Base-by-base conservation (phyloP, 1,139 yeast genomes). In the Candida buenavistaensis region DNA sequence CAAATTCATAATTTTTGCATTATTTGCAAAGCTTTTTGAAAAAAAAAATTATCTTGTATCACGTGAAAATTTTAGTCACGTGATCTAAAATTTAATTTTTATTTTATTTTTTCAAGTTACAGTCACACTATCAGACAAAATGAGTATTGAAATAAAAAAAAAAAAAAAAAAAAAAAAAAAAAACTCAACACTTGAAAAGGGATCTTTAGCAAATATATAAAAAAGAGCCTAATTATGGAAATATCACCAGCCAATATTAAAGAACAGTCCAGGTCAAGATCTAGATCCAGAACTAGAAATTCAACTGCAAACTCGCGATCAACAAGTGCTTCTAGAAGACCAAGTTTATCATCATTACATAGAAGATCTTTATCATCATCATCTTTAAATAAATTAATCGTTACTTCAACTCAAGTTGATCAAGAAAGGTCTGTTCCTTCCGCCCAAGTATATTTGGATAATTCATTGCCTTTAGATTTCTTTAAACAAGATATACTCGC, bases 401-500 rank as follows among this genome's bases (percentile, higher is more conserved):
- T 62, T 6, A 55, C 62, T 5, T 57, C 64, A 7, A 57, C 70
- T 1, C 38, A 47, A 11, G 47, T 64, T 29, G 59, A 61, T 31
- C 44, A 46, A 15, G 66, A 60, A 14, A 56, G 57, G 27, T 43
- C 56, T 5, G 55, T 69, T 11, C 73, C 75, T 13, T 55, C 69
- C 5, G 63, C 71, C 3, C 55, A 57, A 24, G 76, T 72, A 2
- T 54, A 52, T 3, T 60, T 87, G 36, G 95, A 87, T 53, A 80
- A 82, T 48, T 59, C 87, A 2, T 68, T 92, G 38, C 97, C 97
- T 1, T 51, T 71, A 14, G 95, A 85, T 47, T 89, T 89, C 57
- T 82, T 92, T 56, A 85, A 86, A 52, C 86, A 83, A 44, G 97
- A 90, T 54, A 68, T 92, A 31, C 57, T 88, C 29, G 75, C 80